Percentiles rank a stretch among this genome's conserved stretches.
Evolutionary conservation across 192 early-diverging fungal genomes (phyloP).

Genomic region (Coemansia aciculifera): DNA sequence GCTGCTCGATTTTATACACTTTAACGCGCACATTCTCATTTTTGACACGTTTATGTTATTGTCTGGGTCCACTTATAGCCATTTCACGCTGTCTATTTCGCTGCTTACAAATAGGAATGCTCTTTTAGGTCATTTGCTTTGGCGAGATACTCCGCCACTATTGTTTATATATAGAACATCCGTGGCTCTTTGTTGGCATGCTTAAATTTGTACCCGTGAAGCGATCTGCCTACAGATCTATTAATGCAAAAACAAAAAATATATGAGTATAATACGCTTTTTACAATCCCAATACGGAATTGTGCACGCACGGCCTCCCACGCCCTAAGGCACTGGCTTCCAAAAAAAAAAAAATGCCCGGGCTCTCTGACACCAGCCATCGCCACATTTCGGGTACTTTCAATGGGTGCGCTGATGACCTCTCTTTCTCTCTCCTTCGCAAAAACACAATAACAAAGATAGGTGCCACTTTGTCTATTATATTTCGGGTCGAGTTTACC

Average conservation of each 20-base stretch:
- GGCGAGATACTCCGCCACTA: neutral
- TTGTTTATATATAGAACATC: neutral
- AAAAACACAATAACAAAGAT: neutral
- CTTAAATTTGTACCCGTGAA: conserved; percentile 2
- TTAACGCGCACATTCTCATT: neutral
- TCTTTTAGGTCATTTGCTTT: neutral
- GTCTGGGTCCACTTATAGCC: neutral
- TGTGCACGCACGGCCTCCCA: conserved; percentile 1
- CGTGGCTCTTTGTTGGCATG: neutral
- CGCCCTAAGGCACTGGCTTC: neutral
- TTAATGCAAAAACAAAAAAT: neutral
- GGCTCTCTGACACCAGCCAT: neutral
- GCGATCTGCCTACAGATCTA: neutral
- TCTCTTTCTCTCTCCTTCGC: neutral
- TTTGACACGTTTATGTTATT: neutral
- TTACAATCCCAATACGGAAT: neutral
- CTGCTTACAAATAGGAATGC: neutral
- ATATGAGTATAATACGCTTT: neutral
- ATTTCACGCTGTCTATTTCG: neutral
- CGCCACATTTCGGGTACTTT: conserved; percentile 8
- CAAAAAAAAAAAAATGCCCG: neutral
- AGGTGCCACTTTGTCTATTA: neutral
- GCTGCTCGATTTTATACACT: neutral
- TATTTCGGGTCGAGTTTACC: neutral
- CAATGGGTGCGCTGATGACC: neutral